Conservation (phyloP, 1,139 yeast genomes). For the Yarrowia galli region DNA sequence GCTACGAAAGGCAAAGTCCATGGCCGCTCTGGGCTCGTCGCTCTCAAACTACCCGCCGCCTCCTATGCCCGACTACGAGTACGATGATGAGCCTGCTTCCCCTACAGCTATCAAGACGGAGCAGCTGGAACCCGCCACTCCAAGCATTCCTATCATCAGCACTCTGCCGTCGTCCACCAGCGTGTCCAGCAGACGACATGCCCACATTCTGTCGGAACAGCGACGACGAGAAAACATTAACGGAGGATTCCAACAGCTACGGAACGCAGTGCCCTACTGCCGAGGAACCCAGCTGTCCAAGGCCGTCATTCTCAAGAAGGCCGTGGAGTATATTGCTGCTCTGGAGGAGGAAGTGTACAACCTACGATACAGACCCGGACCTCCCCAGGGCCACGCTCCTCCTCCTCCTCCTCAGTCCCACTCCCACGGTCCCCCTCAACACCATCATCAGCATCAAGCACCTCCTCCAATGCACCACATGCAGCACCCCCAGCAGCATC, state of each 20-base stretch:
- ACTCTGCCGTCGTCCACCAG: slow-evolving; percentile 45
- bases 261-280: slow-evolving; percentile 54
- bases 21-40: slow-evolving; percentile 24
- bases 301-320: slow-evolving; percentile 54
- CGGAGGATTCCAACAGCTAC: slow-evolving; percentile 55
- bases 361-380: slow-evolving; percentile 40
- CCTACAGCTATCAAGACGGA: slow-evolving; percentile 32
- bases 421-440: background rate
- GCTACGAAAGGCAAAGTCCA: slow-evolving; percentile 33
- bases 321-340: slow-evolving; percentile 53
- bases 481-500: slow-evolving; percentile 14
- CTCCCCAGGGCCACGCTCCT: slow-evolving; percentile 1
- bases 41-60: slow-evolving; percentile 18
- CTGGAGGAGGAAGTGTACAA: slow-evolving; percentile 49
- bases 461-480: slow-evolving; percentile 22
- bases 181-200: slow-evolving; percentile 48
- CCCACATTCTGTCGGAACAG: slow-evolving; percentile 57
- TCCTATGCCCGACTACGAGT: slow-evolving; percentile 29
- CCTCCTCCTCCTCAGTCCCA: background rate
- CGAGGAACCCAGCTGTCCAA: slow-evolving; percentile 56
- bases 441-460: slow-evolving; percentile 11
- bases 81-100: slow-evolving; percentile 22
- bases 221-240: slow-evolving; percentile 56
- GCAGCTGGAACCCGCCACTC: slow-evolving; percentile 25
- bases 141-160: slow-evolving; percentile 28